These are phyloP conservation scores for Calycina herbarum DNA, from an alignment of 2,329 filamentous ascomycete genomes.

Conservation along the genomic window DNA sequence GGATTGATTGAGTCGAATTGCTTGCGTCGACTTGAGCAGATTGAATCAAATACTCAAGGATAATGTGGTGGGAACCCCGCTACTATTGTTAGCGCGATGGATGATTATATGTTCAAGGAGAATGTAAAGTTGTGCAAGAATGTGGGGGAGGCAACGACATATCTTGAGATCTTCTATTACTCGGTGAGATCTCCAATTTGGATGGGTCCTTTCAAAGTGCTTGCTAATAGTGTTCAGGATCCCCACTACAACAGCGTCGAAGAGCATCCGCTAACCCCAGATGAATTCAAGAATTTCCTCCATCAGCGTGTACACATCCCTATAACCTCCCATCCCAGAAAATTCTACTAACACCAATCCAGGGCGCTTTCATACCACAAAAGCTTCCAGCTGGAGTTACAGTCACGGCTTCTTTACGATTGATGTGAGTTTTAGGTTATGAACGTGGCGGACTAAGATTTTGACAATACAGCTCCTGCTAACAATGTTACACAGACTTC, in stretches of 20 bases:
- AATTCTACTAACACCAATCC: background rate
- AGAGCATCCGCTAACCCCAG: slow-evolving; percentile 35
- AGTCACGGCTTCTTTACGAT: slow-evolving; percentile 16
- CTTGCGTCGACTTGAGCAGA: background rate
- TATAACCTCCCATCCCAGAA: background rate
- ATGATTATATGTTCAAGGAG: slow-evolving; percentile 39
- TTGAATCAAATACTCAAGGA: background rate
- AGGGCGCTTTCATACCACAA: slow-evolving; percentile 23
- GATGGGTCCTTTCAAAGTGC: background rate
- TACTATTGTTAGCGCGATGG: slow-evolving; percentile 28
- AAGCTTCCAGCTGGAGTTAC: slow-evolving; percentile 13
- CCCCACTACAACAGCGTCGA: slow-evolving; percentile 32
- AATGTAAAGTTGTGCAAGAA: slow-evolving; percentile 34
- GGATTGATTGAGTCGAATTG: background rate
- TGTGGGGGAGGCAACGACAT: slow-evolving; percentile 23
- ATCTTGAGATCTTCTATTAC: slow-evolving; percentile 31
- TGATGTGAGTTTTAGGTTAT: slow-evolving; percentile 24
- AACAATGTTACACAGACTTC: slow-evolving; percentile 21
- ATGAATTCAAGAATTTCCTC: slow-evolving; percentile 39
- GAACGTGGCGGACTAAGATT: background rate
- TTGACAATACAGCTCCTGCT: background rate
- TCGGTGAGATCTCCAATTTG: slow-evolving; percentile 18
- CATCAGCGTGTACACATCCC: slow-evolving; percentile 31
- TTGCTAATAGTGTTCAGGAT: slow-evolving; percentile 26
- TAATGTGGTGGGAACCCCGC: background rate